phyloP scores from a whole-genome alignment of 1,284 basidiomycete species.

The Ustilago loliicola region DNA sequence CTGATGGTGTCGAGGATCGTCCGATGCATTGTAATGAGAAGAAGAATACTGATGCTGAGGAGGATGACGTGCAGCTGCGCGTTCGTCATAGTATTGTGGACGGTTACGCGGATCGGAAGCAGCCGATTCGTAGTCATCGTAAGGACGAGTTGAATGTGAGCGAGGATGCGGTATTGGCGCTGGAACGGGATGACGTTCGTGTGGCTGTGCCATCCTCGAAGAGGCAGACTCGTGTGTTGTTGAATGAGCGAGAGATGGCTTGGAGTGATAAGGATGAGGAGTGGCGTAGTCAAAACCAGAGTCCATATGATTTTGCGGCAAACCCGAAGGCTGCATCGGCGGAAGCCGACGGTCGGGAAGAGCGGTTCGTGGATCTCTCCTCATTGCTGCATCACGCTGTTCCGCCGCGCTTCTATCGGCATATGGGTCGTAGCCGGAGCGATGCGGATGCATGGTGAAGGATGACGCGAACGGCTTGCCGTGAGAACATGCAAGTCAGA shows the following conservation, averaged over 20 bases:
- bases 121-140: constrained; percentile 9
- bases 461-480: background rate
- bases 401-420: constrained; percentile 5
- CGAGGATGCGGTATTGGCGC: background rate
- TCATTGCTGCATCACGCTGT: constrained; percentile 23
- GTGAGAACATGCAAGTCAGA: background rate
- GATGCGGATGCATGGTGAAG: constrained; percentile 26
- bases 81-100: constrained; percentile 12
- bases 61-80: constrained; percentile 6
- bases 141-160: constrained; percentile 6
- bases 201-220: constrained; percentile 2
- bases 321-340: constrained; percentile 25
- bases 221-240: constrained; percentile 1
- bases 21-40: background rate
- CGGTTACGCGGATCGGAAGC: constrained; percentile 1
- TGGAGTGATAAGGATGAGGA: constrained; percentile 7
- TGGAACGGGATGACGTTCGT: constrained; percentile 7
- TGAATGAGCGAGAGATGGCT: constrained; percentile 2
- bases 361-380: constrained; percentile 13
- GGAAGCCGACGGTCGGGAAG: constrained; percentile 17
- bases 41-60: constrained; percentile 6
- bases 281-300: constrained; percentile 5
- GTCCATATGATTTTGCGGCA: constrained; percentile 28
- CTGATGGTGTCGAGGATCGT: constrained; percentile 14
- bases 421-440: constrained; percentile 21